A percentile compares a stretch with the other conserved stretches of the same genome.
Conservation (phyloP, 192 early-diverging fungal genomes). For the Coemansia sp. region DNA sequence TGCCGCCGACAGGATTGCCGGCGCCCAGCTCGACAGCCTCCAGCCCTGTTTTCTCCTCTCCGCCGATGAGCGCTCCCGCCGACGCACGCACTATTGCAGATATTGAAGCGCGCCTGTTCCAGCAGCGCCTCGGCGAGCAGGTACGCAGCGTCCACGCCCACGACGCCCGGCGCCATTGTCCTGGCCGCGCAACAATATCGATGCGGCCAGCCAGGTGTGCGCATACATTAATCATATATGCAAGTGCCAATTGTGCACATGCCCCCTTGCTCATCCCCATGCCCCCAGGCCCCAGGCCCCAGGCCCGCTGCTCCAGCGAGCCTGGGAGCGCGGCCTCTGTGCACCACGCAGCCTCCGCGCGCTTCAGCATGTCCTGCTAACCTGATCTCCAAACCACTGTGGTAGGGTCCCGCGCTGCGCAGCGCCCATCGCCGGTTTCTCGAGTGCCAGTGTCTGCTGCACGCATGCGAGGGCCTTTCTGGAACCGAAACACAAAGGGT, state of each 20-base stretch:
- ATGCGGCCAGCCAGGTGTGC: constrained; percentile 7
- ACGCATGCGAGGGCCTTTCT: constrained; percentile 10
- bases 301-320: too few species aligned
- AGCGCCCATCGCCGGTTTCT: constrained; percentile 33
- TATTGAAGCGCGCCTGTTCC: constrained; percentile 36
- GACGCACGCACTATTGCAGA: constrained; percentile 34
- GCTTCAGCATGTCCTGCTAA: neutral
- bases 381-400: neutral
- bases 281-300: too few species aligned
- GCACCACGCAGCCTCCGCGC: too few species aligned
- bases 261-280: too few species aligned
- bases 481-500: constrained; percentile 9
- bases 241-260: too few species aligned
- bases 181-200: too few species aligned
- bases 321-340: too few species aligned
- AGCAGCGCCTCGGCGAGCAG: constrained; percentile 20
- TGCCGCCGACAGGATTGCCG: neutral
- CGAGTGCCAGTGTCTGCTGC: constrained; percentile 33
- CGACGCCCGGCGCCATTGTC: too few species aligned
- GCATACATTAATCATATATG: constrained; percentile 32
- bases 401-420: constrained; percentile 31
- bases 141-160: too few species aligned
- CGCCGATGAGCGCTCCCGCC: constrained; percentile 11
- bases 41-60: neutral
- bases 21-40: too few species aligned